Conservation (phyloP, 768 basidiomycete genomes). For the Udeniomyces megalosporus region DNA sequence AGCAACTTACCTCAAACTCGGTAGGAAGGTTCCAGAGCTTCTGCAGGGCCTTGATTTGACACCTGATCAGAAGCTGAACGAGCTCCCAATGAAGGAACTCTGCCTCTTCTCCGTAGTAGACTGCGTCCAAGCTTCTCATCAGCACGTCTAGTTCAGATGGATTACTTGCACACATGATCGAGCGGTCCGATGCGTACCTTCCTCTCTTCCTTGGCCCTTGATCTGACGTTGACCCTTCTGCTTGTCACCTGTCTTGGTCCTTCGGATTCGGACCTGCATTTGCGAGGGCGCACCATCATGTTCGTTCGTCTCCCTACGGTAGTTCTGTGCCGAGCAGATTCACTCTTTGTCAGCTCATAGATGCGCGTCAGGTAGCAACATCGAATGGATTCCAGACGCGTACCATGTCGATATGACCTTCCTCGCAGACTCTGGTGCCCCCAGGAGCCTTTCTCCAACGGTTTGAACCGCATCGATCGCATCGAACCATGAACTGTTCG, state of each 20-base stretch:
- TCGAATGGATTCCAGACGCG: background rate
- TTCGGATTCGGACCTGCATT: slow-evolving; percentile 45
- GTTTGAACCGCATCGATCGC: slow-evolving; percentile 48
- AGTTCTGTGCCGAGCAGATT: too few relatives aligned
- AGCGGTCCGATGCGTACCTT: slow-evolving; percentile 20
- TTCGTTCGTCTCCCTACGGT: slow-evolving; percentile 62
- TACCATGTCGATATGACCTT: slow-evolving; percentile 51
- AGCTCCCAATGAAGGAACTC: slow-evolving; percentile 69
- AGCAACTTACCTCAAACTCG: slow-evolving; percentile 58
- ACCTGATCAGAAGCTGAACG: slow-evolving; percentile 61
- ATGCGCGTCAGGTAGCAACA: too few relatives aligned
- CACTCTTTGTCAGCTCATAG: too few relatives aligned
- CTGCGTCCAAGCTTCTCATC: slow-evolving; percentile 43
- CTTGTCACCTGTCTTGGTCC: background rate
- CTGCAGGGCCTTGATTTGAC: slow-evolving; percentile 50
- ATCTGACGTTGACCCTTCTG: too few relatives aligned
- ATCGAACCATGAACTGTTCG: background rate
- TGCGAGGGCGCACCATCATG: slow-evolving; percentile 48
- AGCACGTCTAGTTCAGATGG: slow-evolving; percentile 41
- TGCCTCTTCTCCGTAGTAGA: slow-evolving; percentile 66
- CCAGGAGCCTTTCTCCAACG: slow-evolving; percentile 76
- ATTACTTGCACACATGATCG: slow-evolving; percentile 33
- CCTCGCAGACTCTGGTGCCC: slow-evolving; percentile 69
- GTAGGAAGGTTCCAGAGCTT: slow-evolving; percentile 53
- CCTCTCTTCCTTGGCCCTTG: slow-evolving; percentile 38